Percentiles rank a stretch among this genome's conserved stretches.
Evolutionary conservation across 2,329 filamentous ascomycete genomes (phyloP).

Genomic region (Macrophomina pseudophaseolina): DNA sequence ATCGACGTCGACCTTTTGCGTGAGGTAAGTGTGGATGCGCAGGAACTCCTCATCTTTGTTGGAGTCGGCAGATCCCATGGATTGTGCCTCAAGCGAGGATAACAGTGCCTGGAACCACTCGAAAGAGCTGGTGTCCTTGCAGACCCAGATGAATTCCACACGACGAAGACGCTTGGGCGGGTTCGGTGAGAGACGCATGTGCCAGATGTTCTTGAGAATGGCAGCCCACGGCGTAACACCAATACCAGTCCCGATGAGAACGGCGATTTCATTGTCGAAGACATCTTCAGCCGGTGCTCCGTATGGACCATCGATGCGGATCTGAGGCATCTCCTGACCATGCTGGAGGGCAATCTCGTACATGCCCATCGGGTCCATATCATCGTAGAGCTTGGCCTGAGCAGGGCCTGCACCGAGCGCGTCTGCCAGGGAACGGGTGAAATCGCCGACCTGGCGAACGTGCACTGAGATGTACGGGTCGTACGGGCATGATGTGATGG

Average conservation of each 20-base stretch:
- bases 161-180: slow-evolving; percentile 86
- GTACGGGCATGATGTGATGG: slow-evolving; percentile 96
- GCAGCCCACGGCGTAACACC: slow-evolving; percentile 86
- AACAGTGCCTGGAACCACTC: slow-evolving; percentile 98
- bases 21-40: slow-evolving; percentile 97
- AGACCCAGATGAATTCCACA: slow-evolving; percentile 99
- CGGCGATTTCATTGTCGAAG: slow-evolving; percentile 88
- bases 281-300: slow-evolving; percentile 97
- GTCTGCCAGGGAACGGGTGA: slow-evolving; percentile 90
- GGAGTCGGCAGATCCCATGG: slow-evolving; percentile 60
- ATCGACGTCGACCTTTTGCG: slow-evolving; percentile 88
- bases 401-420: slow-evolving; percentile 89
- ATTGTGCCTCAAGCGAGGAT: slow-evolving; percentile 87
- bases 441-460: slow-evolving; percentile 95
- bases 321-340: slow-evolving; percentile 85
- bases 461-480: slow-evolving; percentile 95
- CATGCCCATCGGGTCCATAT: slow-evolving; percentile 91
- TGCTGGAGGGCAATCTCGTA: slow-evolving; percentile 96
- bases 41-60: slow-evolving; percentile 72
- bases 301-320: slow-evolving; percentile 94
- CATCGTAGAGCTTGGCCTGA: slow-evolving; percentile 88
- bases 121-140: slow-evolving; percentile 92
- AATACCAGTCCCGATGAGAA: slow-evolving; percentile 85
- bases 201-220: slow-evolving; percentile 97
- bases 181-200: slow-evolving; percentile 87